Percentiles rank a stretch among this genome's conserved stretches.
These are phyloP conservation scores for Ettlia oleoabundans DNA, from an alignment of 139 green algal genomes.

Conservation along the genomic window DNA sequence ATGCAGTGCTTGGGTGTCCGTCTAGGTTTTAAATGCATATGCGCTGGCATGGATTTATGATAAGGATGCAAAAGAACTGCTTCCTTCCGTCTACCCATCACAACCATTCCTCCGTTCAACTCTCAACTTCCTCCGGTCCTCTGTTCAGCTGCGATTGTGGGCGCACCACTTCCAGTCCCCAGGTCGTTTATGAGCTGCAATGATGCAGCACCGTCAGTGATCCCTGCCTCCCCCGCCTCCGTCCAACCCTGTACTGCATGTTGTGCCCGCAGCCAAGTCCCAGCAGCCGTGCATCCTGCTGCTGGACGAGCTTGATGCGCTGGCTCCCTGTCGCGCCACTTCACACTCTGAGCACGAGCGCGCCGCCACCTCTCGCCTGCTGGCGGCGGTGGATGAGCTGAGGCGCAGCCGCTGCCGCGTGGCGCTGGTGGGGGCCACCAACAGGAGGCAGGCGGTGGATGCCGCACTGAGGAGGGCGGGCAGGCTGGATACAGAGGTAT, in stretches of 20 bases:
- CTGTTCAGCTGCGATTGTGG: too few relatives aligned
- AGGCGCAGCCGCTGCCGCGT: constrained; percentile 30
- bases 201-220: too few relatives aligned
- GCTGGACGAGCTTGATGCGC: constrained; percentile 69
- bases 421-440: constrained; percentile 80
- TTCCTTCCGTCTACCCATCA: too few relatives aligned
- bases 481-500: constrained; percentile 54
- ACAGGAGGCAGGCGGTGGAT: constrained; percentile 93
- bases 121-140: too few relatives aligned
- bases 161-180: too few relatives aligned
- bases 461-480: constrained; percentile 85
- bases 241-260: too few relatives aligned
- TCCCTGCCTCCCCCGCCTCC: neutral
- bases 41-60: too few relatives aligned
- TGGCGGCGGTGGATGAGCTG: constrained; percentile 42
- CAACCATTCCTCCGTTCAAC: too few relatives aligned
- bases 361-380: constrained; percentile 18
- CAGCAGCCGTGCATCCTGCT: constrained; percentile 86
- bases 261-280: constrained; percentile 64
- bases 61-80: too few relatives aligned
- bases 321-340: constrained; percentile 46
- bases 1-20: too few relatives aligned
- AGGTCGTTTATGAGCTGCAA: too few relatives aligned
- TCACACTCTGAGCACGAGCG: neutral
- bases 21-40: too few relatives aligned